phyloP scores from a whole-genome alignment of 2,329 filamentous ascomycete genomes.

The Cladosporium sp. region DNA sequence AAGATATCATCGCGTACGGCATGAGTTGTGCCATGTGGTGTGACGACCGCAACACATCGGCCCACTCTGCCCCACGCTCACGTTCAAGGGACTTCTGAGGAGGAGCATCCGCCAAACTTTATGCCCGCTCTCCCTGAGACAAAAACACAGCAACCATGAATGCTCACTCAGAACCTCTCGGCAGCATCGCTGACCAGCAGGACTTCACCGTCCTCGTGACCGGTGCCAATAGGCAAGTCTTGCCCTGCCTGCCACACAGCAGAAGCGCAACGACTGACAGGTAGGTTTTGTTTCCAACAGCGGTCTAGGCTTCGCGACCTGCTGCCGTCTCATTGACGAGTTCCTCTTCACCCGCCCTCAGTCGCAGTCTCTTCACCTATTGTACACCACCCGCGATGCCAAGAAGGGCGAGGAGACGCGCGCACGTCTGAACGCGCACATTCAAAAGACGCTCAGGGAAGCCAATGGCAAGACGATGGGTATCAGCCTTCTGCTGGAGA shows the following conservation, averaged over 20 bases:
- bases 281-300: constrained; percentile 44
- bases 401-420: constrained; percentile 73
- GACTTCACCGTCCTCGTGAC: constrained; percentile 65
- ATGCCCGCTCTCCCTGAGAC: no score
- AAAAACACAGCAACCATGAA: constrained; percentile 7
- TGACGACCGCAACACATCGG: background rate
- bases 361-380: constrained; percentile 67
- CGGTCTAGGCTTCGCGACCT: constrained; percentile 80
- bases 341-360: constrained; percentile 69
- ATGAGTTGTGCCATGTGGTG: no score
- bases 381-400: constrained; percentile 75
- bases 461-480: constrained; percentile 25
- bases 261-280: constrained; percentile 12
- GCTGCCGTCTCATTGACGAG: constrained; percentile 81
- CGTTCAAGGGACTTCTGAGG: background rate
- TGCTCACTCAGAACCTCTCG: background rate
- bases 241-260: background rate
- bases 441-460: constrained; percentile 45
- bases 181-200: constrained; percentile 3
- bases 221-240: constrained; percentile 73
- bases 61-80: background rate
- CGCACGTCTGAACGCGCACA: constrained; percentile 47
- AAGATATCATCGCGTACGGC: no score
- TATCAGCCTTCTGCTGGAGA: constrained; percentile 35
- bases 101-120: background rate